Evolutionary conservation across 148 eudicot species (phyloP), one percentile per base, ranked within the genome.

Genomic region (Polygonum aviculare): DNA sequence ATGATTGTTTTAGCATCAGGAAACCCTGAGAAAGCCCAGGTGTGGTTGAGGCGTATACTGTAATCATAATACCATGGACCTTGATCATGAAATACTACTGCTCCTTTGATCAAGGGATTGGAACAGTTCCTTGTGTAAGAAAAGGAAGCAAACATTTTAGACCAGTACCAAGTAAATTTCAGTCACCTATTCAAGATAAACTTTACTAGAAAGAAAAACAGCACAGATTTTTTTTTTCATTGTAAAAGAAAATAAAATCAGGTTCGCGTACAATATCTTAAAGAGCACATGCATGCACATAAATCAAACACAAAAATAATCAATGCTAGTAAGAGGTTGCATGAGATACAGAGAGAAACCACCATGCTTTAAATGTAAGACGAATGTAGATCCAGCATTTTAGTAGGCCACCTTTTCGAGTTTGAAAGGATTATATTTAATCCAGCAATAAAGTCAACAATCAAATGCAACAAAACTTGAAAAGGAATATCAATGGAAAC

Each of bases 1-100:
- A 95, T 95, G 77, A 95, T 95, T 77, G 85, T 74, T 79, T 83
- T 89, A 80, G 90, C 88, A 93, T 93, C 87, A 80, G 99, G 99
- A 83, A 92, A 92, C 81, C 99, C 99, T 14, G 96, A 85, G 81
- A 92, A 90, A 57, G 99, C 99, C 99, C 97, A 95, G 62, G 99
- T 80, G 82, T 95, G 99, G 84, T 95, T 95, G 83, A 95, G 93
- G 74, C 99, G 96, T 80, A 92, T 93, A 83, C 99, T 95, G 81
- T 95, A 95, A 82, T 95, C 99, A 84, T 86, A 95, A 54, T 82
- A 44, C 55, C 86, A 86, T 78, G 99, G 99, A 78, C 99, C 97
- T 82, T 92, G 96, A 78, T 82, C 78, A 84, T 95, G 96, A 89
- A 95, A 93, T 73, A 95, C 84, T 73, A 95, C 87, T 77, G 99